phyloP scores from a whole-genome alignment of 1,284 basidiomycete species.

The Schizophyllum commune region DNA sequence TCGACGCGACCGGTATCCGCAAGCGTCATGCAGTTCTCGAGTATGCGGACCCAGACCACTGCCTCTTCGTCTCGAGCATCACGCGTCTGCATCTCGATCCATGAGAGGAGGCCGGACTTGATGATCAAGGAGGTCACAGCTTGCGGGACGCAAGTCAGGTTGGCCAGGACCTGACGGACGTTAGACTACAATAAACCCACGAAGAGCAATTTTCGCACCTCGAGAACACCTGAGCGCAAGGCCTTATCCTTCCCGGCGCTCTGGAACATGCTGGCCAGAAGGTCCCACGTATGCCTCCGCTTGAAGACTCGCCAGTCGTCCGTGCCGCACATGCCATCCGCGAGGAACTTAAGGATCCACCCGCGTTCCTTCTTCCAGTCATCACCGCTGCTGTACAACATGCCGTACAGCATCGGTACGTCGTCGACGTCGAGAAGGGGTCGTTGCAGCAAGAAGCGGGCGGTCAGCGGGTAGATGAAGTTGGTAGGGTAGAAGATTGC shows the following conservation, averaged over 20 bases:
- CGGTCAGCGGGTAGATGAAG: constrained; percentile 74
- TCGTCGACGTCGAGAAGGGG: constrained; percentile 68
- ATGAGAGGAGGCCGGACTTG: constrained; percentile 61
- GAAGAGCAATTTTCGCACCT: constrained; percentile 35
- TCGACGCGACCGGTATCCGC: constrained; percentile 42
- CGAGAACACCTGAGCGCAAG: constrained; percentile 54
- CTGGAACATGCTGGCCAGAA: constrained; percentile 77
- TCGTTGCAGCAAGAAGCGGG: constrained; percentile 80
- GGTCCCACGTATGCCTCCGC: constrained; percentile 81
- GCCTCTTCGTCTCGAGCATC: constrained; percentile 29
- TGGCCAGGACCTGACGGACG: constrained; percentile 52
- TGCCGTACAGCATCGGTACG: constrained; percentile 79
- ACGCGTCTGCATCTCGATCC: constrained; percentile 67
- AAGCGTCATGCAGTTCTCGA: constrained; percentile 60
- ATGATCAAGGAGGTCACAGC: constrained; percentile 64
- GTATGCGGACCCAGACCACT: constrained; percentile 57
- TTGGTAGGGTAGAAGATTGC: constrained; percentile 73
- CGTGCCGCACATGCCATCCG: constrained; percentile 67
- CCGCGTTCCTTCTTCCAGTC: constrained; percentile 79
- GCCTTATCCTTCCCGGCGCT: constrained; percentile 45
- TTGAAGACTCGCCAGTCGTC: constrained; percentile 80
- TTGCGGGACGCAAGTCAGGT: constrained; percentile 57
- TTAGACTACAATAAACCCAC: constrained; percentile 7
- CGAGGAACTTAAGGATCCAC: constrained; percentile 84
- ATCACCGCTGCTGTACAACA: constrained; percentile 75